Evolutionary conservation across 208 protist species (phyloP).

Genomic region (Herpetomonas tarakana): DNA sequence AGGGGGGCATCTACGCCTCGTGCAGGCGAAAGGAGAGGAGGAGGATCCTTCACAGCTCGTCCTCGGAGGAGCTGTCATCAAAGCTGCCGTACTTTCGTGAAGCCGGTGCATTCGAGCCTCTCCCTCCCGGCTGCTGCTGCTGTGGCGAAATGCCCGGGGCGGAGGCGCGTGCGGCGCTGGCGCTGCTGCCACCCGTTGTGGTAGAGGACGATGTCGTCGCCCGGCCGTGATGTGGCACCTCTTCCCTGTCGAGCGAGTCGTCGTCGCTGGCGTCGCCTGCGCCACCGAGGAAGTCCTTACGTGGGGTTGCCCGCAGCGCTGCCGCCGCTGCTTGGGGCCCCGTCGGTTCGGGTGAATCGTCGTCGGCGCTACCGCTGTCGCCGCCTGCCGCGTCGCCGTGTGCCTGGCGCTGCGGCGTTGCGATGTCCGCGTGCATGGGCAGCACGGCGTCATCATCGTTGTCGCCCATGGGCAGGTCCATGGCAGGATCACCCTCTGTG

Average conservation of each 20-base stretch:
- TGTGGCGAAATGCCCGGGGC: no score
- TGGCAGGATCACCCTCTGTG: not conserved
- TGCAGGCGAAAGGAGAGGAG: no score
- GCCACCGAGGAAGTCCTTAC: constrained; percentile 28
- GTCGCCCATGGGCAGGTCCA: not conserved
- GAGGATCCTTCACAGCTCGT: no score
- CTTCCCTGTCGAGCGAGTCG: constrained; percentile 17
- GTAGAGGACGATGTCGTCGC: constrained; percentile 47
- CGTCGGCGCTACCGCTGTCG: not conserved
- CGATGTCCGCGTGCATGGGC: constrained; percentile 7
- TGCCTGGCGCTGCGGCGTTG: not conserved
- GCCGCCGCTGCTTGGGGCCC: not conserved
- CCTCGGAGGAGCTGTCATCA: constrained; percentile 29
- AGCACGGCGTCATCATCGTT: constrained; percentile 17
- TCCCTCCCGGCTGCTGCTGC: no score
- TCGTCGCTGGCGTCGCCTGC: constrained; percentile 10
- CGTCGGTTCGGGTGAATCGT: not conserved
- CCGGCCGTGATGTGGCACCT: constrained; percentile 41
- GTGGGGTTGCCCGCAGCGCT: constrained; percentile 24
- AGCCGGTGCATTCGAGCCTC: not conserved
- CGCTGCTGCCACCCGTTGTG: constrained; percentile 20
- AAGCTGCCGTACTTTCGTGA: constrained; percentile 31
- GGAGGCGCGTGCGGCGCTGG: constrained; percentile 12
- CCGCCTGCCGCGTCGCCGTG: no score
- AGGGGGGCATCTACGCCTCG: no score